phyloP scores from a whole-genome alignment of 2,329 filamentous ascomycete species.

The Alternaria ethzedia region DNA sequence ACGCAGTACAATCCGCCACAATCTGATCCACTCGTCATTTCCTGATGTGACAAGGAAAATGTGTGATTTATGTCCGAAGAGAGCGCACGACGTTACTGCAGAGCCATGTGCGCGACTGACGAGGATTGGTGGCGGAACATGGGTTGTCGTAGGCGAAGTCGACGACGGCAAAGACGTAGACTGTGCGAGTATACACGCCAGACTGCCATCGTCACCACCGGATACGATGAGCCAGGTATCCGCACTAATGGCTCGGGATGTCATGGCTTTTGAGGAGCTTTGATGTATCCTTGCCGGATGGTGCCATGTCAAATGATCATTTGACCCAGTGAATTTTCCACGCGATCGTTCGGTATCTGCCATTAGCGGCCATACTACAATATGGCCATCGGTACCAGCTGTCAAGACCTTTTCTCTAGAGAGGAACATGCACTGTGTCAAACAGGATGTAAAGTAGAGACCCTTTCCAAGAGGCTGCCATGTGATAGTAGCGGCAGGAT shows the following conservation, averaged over 20 bases:
- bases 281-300: conserved; percentile 67
- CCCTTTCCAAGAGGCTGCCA: conserved; percentile 49
- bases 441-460: conserved; percentile 63
- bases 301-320: conserved; percentile 39
- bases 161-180: not conserved
- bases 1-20: conserved; percentile 50
- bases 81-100: conserved; percentile 66
- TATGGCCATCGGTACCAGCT: conserved; percentile 80
- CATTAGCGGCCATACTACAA: conserved; percentile 65
- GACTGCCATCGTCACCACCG: conserved; percentile 86
- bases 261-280: conserved; percentile 73
- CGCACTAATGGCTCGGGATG: conserved; percentile 39
- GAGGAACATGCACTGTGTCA: conserved; percentile 67
- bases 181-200: conserved; percentile 58
- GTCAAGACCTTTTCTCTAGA: conserved; percentile 61
- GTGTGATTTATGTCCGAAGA: conserved; percentile 32
- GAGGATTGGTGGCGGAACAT: conserved; percentile 40
- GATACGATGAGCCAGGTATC: conserved; percentile 66
- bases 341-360: conserved; percentile 14
- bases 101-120: conserved; percentile 71
- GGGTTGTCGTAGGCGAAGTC: conserved; percentile 25
- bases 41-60: conserved; percentile 47
- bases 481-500: conserved; percentile 19
- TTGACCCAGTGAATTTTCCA: not conserved
- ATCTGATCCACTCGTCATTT: conserved; percentile 57